Evolutionary conservation across 2,329 filamentous ascomycete species (phyloP), one percentile per base, ranked within the genome.

Genomic region (Xylariaceae sp.): DNA sequence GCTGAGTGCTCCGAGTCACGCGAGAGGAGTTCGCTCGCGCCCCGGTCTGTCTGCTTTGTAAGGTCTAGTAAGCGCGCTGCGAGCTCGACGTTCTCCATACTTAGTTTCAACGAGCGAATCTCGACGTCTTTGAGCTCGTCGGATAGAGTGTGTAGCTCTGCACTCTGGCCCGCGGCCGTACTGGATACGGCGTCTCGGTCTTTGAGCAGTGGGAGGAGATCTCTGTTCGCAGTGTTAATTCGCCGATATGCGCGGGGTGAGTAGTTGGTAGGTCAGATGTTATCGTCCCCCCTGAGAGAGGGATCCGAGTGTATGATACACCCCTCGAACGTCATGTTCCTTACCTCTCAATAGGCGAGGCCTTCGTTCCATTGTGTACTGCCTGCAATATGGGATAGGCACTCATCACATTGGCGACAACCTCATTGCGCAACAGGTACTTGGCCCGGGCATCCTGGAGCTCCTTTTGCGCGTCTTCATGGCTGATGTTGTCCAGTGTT

Each of bases 381-480:
- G 90, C 88, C 68, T 89, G 90, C 59, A 95, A 77, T 47, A 89
- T 85, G 6, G 91, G 90, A 67, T 90, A 88, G 58, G 86, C 86
- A 66, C 85, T 84, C 65, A 94, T 74, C 56, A 90, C 84, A 51
- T 81, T 85, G 62, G 88, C 84, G 18, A 87, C 78, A 18, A 89
- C 85, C 61, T 85, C 85, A 71, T 87, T 87, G 63, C 85, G 85
- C 58, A 93, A 78, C 47, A 84, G 80, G 73, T 90, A 89, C 59
- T 80, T 80, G 57, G 89, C 86, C 69, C 86, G 85, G 30, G 89
- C 84, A 66, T 90, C 82, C 35, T 93, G 78, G 18, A 90, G 81
- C 54, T 86, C 85, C 56, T 80, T 78, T 72, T 91, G 85, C 5
- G 85, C 84, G 49, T 77, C 76, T 63, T 81, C 77, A 50, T 30